Evolutionary conservation across 2,329 filamentous ascomycete species (phyloP).

Genomic region (Cordyceps cicadae): DNA sequence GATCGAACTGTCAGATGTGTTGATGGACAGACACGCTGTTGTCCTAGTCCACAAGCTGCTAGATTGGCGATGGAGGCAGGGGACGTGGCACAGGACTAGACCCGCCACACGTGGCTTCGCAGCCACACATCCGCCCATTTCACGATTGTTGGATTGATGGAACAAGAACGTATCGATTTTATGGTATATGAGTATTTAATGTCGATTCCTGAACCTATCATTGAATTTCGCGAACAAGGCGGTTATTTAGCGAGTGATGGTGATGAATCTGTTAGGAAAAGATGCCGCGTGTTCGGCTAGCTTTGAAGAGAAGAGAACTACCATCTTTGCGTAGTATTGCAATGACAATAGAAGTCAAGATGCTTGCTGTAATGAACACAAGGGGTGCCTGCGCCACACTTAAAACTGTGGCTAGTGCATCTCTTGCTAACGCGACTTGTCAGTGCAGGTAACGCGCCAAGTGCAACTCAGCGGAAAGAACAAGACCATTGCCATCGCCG

Average conservation of each 20-base stretch:
- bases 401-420: conserved; percentile 8
- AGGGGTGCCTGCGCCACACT: conserved; percentile 7
- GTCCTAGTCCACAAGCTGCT: conserved; percentile 5
- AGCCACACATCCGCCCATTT: background rate
- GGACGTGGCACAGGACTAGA: conserved; percentile 11
- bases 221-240: too few relatives aligned
- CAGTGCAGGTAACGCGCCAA: background rate
- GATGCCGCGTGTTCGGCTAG: too few relatives aligned
- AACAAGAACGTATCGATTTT: too few relatives aligned
- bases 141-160: too few relatives aligned
- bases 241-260: too few relatives aligned
- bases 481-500: background rate
- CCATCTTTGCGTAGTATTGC: too few relatives aligned
- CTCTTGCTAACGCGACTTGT: background rate
- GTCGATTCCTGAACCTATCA: too few relatives aligned
- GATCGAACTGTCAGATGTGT: background rate
- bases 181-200: too few relatives aligned
- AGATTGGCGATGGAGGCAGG: conserved; percentile 10
- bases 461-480: background rate
- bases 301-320: too few relatives aligned
- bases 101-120: conserved; percentile 10
- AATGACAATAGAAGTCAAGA: too few relatives aligned
- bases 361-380: too few relatives aligned
- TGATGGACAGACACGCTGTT: conserved; percentile 1
- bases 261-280: too few relatives aligned